Conservation (phyloP, 1,284 basidiomycete species). For the Pterulicium gracile region DNA sequence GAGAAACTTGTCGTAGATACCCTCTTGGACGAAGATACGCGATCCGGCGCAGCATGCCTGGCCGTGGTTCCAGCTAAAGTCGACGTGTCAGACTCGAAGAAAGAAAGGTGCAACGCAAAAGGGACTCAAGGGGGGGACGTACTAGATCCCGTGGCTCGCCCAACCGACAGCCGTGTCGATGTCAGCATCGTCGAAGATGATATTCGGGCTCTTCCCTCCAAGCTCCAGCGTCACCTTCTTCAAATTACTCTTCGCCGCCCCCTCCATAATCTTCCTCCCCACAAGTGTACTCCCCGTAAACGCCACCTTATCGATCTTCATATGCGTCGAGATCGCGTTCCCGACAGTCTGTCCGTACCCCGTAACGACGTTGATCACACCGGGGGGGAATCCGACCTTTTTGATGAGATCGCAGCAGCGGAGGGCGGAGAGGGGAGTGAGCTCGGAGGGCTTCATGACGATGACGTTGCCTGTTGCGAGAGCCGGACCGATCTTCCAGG, state of each 20-base stretch:
- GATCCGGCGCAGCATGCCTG: constrained; percentile 83
- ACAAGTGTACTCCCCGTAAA: constrained; percentile 75
- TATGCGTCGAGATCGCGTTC: constrained; percentile 41
- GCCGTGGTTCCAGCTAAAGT: constrained; percentile 70
- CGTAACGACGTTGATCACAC: constrained; percentile 69
- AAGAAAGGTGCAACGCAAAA: constrained; percentile 1
- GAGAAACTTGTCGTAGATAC: constrained; percentile 78
- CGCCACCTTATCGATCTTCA: constrained; percentile 60
- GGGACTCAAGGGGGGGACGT: constrained; percentile 19
- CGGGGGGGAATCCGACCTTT: constrained; percentile 56
- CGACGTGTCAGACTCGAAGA: too few relatives aligned
- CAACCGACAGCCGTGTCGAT: constrained; percentile 75
- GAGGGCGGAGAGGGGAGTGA: constrained; percentile 79
- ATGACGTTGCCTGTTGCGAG: constrained; percentile 79
- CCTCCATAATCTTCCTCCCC: constrained; percentile 79
- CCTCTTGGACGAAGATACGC: constrained; percentile 76
- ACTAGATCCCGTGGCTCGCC: constrained; percentile 77
- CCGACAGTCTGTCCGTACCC: constrained; percentile 69
- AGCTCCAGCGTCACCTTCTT: constrained; percentile 89
- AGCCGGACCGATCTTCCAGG: constrained; percentile 81
- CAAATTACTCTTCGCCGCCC: constrained; percentile 75
- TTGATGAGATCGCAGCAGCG: constrained; percentile 38
- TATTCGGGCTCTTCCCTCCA: constrained; percentile 84
- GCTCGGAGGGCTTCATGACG: constrained; percentile 84
- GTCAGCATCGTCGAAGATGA: constrained; percentile 65